These are phyloP conservation scores for Verticillium nubilum DNA, from an alignment of 2,329 filamentous ascomycete species.

Conservation along the genomic window DNA sequence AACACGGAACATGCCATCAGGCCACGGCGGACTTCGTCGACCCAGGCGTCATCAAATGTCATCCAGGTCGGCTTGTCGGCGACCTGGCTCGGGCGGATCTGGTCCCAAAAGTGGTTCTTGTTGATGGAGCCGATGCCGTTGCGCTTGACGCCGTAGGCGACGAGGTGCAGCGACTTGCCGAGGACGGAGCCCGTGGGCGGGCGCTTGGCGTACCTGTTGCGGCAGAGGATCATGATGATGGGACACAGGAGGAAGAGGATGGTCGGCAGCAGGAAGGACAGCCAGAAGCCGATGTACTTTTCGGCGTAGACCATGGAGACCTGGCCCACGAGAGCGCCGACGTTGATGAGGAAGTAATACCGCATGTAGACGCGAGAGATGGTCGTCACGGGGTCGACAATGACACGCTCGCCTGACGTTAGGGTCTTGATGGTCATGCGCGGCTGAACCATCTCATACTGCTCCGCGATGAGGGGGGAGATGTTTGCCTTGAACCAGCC, in stretches of 20 bases:
- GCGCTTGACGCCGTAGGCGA: constrained; percentile 5
- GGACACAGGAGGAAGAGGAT: constrained; percentile 58
- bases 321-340: constrained; percentile 57
- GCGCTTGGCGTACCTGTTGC: constrained; percentile 32
- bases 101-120: constrained; percentile 42
- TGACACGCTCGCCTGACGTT: constrained; percentile 55
- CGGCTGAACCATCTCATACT: constrained; percentile 48
- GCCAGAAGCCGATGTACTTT: constrained; percentile 72
- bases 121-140: constrained; percentile 35
- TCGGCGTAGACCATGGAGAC: constrained; percentile 68
- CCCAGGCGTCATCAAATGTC: constrained; percentile 62
- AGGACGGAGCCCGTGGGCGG: constrained; percentile 44
- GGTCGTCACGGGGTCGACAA: constrained; percentile 65
- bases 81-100: constrained; percentile 35
- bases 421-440: constrained; percentile 26
- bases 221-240: constrained; percentile 43
- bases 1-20: constrained; percentile 50
- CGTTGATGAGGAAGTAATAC: constrained; percentile 54
- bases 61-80: constrained; percentile 43
- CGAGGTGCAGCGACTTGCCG: constrained; percentile 34
- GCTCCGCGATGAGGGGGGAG: constrained; percentile 61
- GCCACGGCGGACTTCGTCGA: constrained; percentile 56
- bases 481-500: constrained; percentile 70
- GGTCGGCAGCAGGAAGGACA: constrained; percentile 64
- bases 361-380: constrained; percentile 65